phyloP scores from a whole-genome alignment of 805 yeast genomes.

The Yamadazyma paraphyllophila region DNA sequence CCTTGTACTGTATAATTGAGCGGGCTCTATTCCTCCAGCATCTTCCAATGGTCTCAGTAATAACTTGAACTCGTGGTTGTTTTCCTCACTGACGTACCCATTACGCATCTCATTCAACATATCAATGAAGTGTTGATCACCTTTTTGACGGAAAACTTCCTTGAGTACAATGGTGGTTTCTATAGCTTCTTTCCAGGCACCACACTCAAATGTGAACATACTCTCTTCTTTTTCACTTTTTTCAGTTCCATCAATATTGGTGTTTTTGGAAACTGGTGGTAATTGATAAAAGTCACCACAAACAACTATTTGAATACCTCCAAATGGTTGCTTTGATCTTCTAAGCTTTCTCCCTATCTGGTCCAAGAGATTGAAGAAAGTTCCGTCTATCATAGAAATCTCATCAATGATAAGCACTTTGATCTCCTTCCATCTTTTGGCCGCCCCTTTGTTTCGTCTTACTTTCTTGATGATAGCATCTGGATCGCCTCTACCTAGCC shows the following conservation, averaged over 20 bases:
- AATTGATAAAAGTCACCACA: conserved; percentile 83
- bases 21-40: conserved; percentile 63
- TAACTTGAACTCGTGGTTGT: conserved; percentile 48
- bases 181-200: conserved; percentile 60
- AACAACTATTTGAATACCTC: conserved; percentile 73
- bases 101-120: conserved; percentile 76
- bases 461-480: conserved; percentile 50
- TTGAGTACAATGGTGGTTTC: conserved; percentile 55
- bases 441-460: conserved; percentile 48
- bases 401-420: conserved; percentile 73
- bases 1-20: conserved; percentile 73
- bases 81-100: conserved; percentile 53
- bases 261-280: conserved; percentile 61
- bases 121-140: conserved; percentile 64
- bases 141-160: conserved; percentile 74
- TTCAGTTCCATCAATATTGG: conserved; percentile 27
- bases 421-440: conserved; percentile 52
- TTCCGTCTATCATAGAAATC: conserved; percentile 76
- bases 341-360: conserved; percentile 54
- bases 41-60: conserved; percentile 51
- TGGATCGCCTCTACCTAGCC: conserved; percentile 59
- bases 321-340: conserved; percentile 56
- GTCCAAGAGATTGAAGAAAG: conserved; percentile 61
- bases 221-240: conserved; percentile 18
- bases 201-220: conserved; percentile 63